Percentiles rank a stretch among this genome's conserved stretches.
Conservation (phyloP, 2,329 filamentous ascomycete species). For the Mariannaea sp. region DNA sequence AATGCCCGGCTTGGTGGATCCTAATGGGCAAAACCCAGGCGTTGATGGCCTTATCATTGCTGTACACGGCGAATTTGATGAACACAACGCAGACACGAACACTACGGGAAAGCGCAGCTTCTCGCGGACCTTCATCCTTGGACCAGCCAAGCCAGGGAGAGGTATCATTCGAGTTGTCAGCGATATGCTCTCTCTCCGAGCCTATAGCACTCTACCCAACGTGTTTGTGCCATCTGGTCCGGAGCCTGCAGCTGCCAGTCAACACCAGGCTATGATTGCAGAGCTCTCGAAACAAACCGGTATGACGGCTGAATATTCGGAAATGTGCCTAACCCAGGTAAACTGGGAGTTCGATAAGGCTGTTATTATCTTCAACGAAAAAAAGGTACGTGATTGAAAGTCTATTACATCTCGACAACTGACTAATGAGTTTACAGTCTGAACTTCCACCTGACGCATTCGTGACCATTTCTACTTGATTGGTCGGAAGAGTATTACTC, state of each 20-base stretch:
- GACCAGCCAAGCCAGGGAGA: conserved; percentile 69
- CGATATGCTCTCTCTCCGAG: conserved; percentile 76
- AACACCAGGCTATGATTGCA: conserved; percentile 71
- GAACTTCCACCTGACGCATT: conserved; percentile 58
- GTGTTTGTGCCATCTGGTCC: conserved; percentile 42
- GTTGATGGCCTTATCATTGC: conserved; percentile 79
- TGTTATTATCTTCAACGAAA: conserved; percentile 73
- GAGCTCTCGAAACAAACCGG: conserved; percentile 78
- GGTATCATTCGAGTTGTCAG: conserved; percentile 75
- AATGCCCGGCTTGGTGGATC: conserved; percentile 72
- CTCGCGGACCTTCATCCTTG: conserved; percentile 79
- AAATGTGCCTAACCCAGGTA: conserved; percentile 79
- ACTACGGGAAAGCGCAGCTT: conserved; percentile 74
- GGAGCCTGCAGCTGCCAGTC: conserved; percentile 44
- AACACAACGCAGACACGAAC: conserved; percentile 62
- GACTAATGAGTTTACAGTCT: conserved; percentile 40
- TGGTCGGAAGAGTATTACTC: not conserved
- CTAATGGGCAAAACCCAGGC: conserved; percentile 66
- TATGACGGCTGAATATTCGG: conserved; percentile 79
- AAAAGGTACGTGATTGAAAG: conserved; percentile 61
- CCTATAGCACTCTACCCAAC: conserved; percentile 60
- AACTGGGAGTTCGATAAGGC: conserved; percentile 82
- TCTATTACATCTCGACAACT: not conserved
- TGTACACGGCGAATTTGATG: conserved; percentile 84
- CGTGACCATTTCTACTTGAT: conserved; percentile 23